These are phyloP conservation scores for Ophiocordyceps robertsii DNA, from an alignment of 2,329 filamentous ascomycete genomes.

Conservation along the genomic window DNA sequence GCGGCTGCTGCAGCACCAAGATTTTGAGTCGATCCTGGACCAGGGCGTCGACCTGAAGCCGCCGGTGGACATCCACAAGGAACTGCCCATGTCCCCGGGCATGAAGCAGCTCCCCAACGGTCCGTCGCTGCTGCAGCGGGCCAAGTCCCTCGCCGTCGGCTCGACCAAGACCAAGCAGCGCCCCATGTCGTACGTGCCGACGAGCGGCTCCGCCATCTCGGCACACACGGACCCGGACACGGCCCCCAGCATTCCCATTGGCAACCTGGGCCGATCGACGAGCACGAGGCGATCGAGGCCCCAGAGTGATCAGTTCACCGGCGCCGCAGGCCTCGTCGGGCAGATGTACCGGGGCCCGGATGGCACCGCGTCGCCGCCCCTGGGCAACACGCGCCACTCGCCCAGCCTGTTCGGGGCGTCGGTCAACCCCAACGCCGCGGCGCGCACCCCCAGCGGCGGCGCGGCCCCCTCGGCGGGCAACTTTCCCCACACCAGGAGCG, in stretches of 20 bases:
- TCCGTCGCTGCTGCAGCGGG: constrained; percentile 43
- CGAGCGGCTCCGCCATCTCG: constrained; percentile 17
- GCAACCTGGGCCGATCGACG: constrained; percentile 36
- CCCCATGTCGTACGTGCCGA: constrained; percentile 44
- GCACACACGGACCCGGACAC: constrained; percentile 54
- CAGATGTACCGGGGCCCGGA: constrained; percentile 78
- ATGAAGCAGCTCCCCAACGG: constrained; percentile 21
- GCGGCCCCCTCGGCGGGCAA: constrained; percentile 38
- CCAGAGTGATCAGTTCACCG: constrained; percentile 49
- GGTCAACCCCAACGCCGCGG: constrained; percentile 36
- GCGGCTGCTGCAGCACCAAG: constrained; percentile 81
- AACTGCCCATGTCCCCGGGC: constrained; percentile 58
- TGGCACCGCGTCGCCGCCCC: constrained; percentile 45
- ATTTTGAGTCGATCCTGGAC: constrained; percentile 88
- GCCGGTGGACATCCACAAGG: constrained; percentile 55
- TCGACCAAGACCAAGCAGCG: constrained; percentile 32
- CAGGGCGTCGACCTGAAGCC: constrained; percentile 48
- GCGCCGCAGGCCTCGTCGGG: constrained; percentile 61
- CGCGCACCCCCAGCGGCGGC: constrained; percentile 37
- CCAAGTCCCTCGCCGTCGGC: constrained; percentile 45
- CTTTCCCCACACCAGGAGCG: constrained; percentile 59
- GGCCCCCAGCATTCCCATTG: constrained; percentile 63
- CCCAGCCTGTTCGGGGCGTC: constrained; percentile 49
- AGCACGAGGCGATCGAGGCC: constrained; percentile 43
- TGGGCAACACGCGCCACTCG: constrained; percentile 44